Evolutionary conservation across 2,329 filamentous ascomycete species (phyloP), one percentile per base, ranked within the genome.

Genomic region (Geosmithia morbida): DNA sequence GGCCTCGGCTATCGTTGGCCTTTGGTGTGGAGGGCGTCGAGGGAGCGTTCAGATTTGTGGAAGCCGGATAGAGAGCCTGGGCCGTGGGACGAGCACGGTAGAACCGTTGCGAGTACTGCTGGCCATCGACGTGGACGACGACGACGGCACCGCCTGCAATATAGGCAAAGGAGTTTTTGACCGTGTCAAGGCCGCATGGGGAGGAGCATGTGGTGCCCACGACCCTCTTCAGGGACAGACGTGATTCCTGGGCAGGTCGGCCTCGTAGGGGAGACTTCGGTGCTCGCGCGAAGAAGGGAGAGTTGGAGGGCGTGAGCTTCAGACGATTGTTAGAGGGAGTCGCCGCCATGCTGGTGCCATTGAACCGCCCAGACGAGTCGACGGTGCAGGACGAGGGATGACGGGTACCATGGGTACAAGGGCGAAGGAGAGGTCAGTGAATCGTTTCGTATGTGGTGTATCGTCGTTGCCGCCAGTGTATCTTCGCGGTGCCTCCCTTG

Each of bases 101-200:
- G 69, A 97, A 97, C 50, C 87, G 83, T 61, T 97, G 90, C 1
- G 75, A 75, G 57, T 75, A 77, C 46, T 69, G 63, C 59, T 85
- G 72, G 46, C 80, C 77, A 52, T 87, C 78, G 46, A 96, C 72
- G 54, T 85, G 81, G 7, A 89, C 87, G 17, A 97, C 78, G 1
- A 98, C 87, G n/a, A 87, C 90, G 42, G 90, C 87, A 10, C 88
- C 92, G 48, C 92, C 92, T 8, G 92, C 90, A 52, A 88, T 89
- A 61, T 94, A 92, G 48, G 88, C 88, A 64, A 97, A 95, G 46
- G 75, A 82, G 13, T 81, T 77, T 11, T 43, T 71, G 50, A 90
- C 79, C 52, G 78, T 81, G 60, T 94, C 88, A 63, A 98, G 94
- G 52, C 86, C 87, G 59, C 85, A 89, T 41, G 87, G 83, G 4